Base-by-base conservation (phyloP, 768 basidiomycete genomes). In the Tricholoma saponaceum region DNA sequence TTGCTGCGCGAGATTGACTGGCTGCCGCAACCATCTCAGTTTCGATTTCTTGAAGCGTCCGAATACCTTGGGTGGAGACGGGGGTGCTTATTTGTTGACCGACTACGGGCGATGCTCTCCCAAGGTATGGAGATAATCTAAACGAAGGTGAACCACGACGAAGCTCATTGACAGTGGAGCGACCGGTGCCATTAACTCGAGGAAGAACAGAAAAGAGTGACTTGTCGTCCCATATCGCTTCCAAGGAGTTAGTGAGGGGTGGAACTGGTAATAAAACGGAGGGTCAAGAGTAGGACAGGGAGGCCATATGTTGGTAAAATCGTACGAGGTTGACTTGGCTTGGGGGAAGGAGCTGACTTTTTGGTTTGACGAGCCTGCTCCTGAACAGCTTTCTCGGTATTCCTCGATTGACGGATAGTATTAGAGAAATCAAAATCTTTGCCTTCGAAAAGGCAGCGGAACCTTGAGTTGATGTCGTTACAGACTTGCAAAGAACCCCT, bases 401-500 rank as follows among this genome's bases (percentile, higher is more conserved):
- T 66, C 50, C 64, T 65, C 59, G 55, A 51, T 56, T 64, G 55
- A 60, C 63, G 62, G n/a, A 67, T 66, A 32, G 62, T 57, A 51
- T 73, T 71, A 30, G 87, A 76, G 72, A 95, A 97, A 76, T 96
- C 92, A 69, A 96, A 97, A 73, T 96, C 94, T 69, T 87, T 90
- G 70, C 90, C 94, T 95, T 61, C 52, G 52, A 51, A 62, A 62
- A 58, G 58, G 59, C 47, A 56, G 47, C 51, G 51, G 8, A 28
- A 52, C 51, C 56, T 56, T 49, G 35, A 54, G 62, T 54, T 25
- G 56, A 56, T 28, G 30, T 22, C 4, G 25, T 43, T 53, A 55
- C 47, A 52, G 55, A 56, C 35, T 55, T 22, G 52, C 53, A 39
- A 58, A 58, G 60, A 51, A 43, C 35, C 55, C 74, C 89, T 79